Percentiles rank a stretch among this genome's conserved stretches.
phyloP scores from a whole-genome alignment of 208 protist species.

The Porcisia deanei region DNA sequence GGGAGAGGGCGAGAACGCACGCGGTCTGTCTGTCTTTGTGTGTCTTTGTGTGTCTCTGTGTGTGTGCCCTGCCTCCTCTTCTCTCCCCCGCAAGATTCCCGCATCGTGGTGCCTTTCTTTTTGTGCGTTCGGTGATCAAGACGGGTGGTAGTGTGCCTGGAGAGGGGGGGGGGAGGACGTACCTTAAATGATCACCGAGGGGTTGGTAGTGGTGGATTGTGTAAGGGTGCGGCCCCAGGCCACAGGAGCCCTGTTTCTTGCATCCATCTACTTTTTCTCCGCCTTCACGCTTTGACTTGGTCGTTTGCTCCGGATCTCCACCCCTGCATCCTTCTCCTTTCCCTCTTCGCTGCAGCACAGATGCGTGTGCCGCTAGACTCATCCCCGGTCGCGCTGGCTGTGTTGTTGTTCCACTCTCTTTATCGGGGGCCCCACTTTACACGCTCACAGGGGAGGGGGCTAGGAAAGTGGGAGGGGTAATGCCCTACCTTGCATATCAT shows the following conservation, averaged over 20 bases:
- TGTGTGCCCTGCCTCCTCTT: background rate
- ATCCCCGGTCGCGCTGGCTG: background rate
- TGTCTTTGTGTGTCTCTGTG: no score
- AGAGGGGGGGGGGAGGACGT: background rate
- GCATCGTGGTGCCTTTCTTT: background rate
- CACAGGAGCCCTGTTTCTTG: background rate
- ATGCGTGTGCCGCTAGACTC: background rate
- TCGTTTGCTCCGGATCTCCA: background rate
- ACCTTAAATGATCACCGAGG: background rate
- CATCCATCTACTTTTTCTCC: background rate
- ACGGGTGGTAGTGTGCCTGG: background rate
- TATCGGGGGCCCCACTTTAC: background rate
- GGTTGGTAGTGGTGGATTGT: background rate
- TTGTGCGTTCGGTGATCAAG: background rate
- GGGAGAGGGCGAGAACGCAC: background rate
- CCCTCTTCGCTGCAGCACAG: background rate
- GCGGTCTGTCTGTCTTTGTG: no score
- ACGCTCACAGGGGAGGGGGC: background rate
- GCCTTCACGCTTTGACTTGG: background rate
- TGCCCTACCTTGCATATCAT: constrained; percentile 25
- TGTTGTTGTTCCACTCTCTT: background rate
- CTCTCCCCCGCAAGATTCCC: background rate
- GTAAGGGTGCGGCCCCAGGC: background rate
- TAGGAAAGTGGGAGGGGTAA: background rate
- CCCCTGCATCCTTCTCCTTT: background rate